These are phyloP conservation scores for Flaveria trinervia DNA, from an alignment of 129 eudicot species.

Conservation along the genomic window DNA sequence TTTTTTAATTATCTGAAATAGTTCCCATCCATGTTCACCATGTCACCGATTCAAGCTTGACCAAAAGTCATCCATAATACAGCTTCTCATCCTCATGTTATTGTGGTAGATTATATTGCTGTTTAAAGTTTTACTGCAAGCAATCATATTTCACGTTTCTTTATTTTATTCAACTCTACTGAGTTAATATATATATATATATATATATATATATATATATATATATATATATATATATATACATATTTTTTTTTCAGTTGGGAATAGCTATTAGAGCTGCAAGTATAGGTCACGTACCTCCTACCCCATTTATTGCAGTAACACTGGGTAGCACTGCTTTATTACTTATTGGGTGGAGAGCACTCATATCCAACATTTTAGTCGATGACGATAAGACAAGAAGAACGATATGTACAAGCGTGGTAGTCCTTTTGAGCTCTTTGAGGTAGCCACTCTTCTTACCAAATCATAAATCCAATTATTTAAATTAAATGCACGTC, in stretches of 20 bases:
- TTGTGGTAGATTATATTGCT: too few relatives aligned
- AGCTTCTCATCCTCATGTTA: too few relatives aligned
- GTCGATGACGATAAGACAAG: constrained; percentile 43
- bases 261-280: constrained; percentile 68
- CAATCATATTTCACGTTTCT: not conserved
- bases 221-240: not conserved
- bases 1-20: too few relatives aligned
- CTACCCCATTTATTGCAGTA: constrained; percentile 61
- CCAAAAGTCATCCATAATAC: too few relatives aligned
- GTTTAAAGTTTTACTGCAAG: not conserved
- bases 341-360: constrained; percentile 91
- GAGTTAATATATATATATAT: not conserved
- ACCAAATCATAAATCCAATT: too few relatives aligned
- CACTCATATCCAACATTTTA: constrained; percentile 57
- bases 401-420: constrained; percentile 82
- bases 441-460: constrained; percentile 56
- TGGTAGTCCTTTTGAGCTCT: constrained; percentile 84
- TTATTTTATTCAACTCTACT: not conserved
- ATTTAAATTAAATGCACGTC: too few relatives aligned
- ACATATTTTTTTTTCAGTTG: constrained; percentile 62
- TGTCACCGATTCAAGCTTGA: too few relatives aligned
- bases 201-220: too few relatives aligned
- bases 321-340: constrained; percentile 90
- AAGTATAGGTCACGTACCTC: constrained; percentile 69
- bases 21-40: too few relatives aligned